These are phyloP conservation scores for Acanthamoeba culbertsoni DNA, from an alignment of 208 protist genomes.

Conservation along the genomic window DNA sequence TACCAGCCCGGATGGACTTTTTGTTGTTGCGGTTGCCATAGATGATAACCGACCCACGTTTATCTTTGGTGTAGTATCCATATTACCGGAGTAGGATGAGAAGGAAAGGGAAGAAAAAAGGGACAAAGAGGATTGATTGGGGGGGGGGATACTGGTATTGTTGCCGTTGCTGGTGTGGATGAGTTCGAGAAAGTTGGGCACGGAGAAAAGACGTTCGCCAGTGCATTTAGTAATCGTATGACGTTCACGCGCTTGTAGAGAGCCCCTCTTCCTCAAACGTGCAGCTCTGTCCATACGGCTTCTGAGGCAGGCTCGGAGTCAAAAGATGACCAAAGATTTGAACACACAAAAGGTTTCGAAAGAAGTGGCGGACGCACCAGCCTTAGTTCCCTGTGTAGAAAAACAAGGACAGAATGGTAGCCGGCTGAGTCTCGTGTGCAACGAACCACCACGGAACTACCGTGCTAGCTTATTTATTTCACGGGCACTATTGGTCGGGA, in stretches of 20 bases:
- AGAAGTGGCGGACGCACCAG: no score
- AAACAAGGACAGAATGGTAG: no score
- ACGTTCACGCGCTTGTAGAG: neutral
- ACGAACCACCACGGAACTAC: no score
- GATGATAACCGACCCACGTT: slow-evolving; percentile 24
- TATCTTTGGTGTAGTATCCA: neutral
- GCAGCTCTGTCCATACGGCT: slow-evolving; percentile 19
- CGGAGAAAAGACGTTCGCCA: neutral
- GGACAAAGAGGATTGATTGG: neutral
- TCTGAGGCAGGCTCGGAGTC: no score
- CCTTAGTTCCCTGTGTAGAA: no score
- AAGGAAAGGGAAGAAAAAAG: neutral
- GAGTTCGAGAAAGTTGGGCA: slow-evolving; percentile 46
- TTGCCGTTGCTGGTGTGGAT: neutral
- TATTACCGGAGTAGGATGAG: neutral
- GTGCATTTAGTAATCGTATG: neutral
- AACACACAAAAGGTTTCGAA: no score
- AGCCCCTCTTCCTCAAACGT: slow-evolving; percentile 21
- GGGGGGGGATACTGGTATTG: neutral
- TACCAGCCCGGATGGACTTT: slow-evolving; percentile 27
- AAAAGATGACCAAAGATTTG: no score
- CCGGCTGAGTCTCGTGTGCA: no score
- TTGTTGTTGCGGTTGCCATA: neutral
- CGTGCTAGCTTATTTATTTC: no score
- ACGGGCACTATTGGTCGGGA: no score